phyloP scores from a whole-genome alignment of 83 land plant genomes.

The Picea engelmannii region DNA sequence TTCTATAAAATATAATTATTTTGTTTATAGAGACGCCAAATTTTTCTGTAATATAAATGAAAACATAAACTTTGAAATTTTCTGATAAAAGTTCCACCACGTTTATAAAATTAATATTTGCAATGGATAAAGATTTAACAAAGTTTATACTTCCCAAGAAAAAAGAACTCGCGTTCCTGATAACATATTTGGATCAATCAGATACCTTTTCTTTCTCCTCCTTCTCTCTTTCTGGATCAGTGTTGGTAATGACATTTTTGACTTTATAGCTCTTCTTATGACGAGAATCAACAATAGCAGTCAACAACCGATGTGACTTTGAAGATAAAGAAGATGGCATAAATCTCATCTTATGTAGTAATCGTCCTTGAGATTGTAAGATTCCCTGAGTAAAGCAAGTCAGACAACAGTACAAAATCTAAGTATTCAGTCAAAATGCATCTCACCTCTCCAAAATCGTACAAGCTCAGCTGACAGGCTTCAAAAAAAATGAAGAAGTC shows the following conservation, averaged over 20 bases:
- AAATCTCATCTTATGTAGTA: conserved; percentile 88
- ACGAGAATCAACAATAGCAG: conserved; percentile 96
- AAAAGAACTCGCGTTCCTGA: not conserved
- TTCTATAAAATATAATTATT: too few relatives aligned
- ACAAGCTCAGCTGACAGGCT: not conserved
- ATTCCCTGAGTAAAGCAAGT: conserved; percentile 58
- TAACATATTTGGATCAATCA: not conserved
- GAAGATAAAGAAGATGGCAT: conserved; percentile 99
- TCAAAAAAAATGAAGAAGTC: not conserved
- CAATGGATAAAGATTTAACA: not conserved
- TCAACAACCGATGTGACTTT: conserved; percentile 91
- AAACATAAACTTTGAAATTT: too few relatives aligned
- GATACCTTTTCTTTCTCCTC: conserved; percentile 91
- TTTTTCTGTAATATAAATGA: too few relatives aligned
- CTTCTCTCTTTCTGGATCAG: conserved; percentile 97
- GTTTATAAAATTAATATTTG: not conserved
- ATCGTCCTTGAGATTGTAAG: conserved; percentile 94
- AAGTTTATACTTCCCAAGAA: not conserved
- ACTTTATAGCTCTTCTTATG: conserved; percentile 95
- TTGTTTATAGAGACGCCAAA: too few relatives aligned
- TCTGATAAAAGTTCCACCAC: too few relatives aligned
- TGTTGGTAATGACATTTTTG: conserved; percentile 85
- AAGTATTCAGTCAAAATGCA: not conserved
- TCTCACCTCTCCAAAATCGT: not conserved
- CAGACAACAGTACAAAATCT: not conserved